Conservation (phyloP, 2,329 filamentous ascomycete species). For the Coniochaeta sp. region DNA sequence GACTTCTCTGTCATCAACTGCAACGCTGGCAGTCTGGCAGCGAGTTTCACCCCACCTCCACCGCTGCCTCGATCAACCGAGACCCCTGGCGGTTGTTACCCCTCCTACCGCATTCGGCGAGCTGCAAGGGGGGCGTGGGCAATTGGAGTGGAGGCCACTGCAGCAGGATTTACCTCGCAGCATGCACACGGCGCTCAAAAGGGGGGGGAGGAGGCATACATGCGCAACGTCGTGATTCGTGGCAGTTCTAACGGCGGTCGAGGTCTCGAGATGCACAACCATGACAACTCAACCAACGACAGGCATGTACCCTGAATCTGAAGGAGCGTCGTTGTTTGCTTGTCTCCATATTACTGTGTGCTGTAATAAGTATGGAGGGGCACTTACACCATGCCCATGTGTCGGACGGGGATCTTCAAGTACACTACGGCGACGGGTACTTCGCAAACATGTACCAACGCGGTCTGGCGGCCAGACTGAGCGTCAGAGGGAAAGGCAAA, state of each 20-base stretch:
- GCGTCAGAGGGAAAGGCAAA: slow-evolving; percentile 7
- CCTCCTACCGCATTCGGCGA: neutral
- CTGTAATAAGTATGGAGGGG: too few relatives aligned
- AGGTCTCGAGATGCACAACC: neutral
- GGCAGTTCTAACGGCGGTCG: neutral
- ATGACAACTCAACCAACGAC: neutral
- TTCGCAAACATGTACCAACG: neutral
- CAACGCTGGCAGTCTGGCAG: neutral
- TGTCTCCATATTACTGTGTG: slow-evolving; percentile 11
- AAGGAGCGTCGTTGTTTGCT: slow-evolving; percentile 5
- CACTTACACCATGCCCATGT: too few relatives aligned
- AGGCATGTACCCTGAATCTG: neutral
- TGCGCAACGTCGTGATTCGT: neutral
- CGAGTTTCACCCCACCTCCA: neutral
- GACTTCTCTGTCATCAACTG: too few relatives aligned
- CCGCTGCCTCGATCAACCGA: neutral
- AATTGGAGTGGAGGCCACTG: neutral
- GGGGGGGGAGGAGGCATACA: neutral
- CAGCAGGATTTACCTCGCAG: slow-evolving; percentile 6
- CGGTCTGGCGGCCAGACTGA: slow-evolving; percentile 10
- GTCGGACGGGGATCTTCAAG: neutral
- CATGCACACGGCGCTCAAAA: slow-evolving; percentile 2
- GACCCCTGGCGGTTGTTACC: neutral
- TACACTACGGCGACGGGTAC: neutral
- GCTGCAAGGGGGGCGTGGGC: neutral